Conservation (phyloP, 495 filamentous ascomycete genomes). For the Trichoderma erinaceum region DNA sequence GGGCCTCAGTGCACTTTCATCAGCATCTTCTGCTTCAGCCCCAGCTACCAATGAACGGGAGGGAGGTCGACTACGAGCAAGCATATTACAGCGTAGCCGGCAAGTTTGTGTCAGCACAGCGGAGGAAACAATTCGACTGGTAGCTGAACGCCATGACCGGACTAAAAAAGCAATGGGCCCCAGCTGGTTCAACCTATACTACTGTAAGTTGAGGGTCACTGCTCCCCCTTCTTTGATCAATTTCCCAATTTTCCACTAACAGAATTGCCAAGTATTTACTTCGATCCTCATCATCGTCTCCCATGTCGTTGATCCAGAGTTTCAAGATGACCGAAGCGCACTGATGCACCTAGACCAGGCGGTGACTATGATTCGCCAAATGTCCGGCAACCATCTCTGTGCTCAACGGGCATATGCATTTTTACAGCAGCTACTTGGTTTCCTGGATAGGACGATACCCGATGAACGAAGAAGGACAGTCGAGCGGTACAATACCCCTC, state of each 20-base stretch:
- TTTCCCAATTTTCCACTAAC: background rate
- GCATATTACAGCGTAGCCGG: constrained; percentile 16
- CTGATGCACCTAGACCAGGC: constrained; percentile 17
- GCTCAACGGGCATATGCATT: constrained; percentile 18
- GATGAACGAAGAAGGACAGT: constrained; percentile 12
- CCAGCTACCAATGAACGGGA: background rate
- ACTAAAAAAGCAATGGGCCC: constrained; percentile 18
- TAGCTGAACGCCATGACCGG: constrained; percentile 16
- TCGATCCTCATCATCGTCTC: constrained; percentile 17
- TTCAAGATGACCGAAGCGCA: constrained; percentile 14
- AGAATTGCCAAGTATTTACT: constrained; percentile 8
- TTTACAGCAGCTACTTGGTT: constrained; percentile 17
- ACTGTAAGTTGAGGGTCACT: constrained; percentile 1
- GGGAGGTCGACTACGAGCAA: constrained; percentile 12
- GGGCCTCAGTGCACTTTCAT: constrained; percentile 14
- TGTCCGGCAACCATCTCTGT: constrained; percentile 18
- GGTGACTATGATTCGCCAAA: constrained; percentile 18
- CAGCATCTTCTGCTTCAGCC: background rate
- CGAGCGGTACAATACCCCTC: constrained; percentile 15
- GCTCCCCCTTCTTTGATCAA: background rate
- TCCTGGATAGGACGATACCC: constrained; percentile 17
- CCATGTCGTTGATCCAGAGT: constrained; percentile 18
- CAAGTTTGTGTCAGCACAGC: constrained; percentile 17
- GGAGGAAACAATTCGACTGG: constrained; percentile 16
- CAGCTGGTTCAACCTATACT: constrained; percentile 19